Conservation (phyloP, 1,284 basidiomycete species). For the Ustilago bromivora region DNA sequence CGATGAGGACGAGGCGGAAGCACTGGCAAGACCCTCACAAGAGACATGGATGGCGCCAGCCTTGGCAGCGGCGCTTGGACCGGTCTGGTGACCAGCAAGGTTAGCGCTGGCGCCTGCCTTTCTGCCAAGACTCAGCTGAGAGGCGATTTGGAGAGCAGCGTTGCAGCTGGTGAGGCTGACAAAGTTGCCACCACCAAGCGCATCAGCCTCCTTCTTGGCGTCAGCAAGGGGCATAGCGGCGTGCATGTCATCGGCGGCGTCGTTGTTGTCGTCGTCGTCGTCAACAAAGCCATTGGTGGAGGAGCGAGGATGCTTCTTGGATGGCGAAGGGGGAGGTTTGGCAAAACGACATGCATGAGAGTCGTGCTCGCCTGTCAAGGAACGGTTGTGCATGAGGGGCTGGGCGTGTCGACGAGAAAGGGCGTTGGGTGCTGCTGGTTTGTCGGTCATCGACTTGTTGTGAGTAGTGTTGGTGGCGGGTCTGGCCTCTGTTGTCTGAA, state of each 20-base stretch:
- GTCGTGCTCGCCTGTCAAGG: conserved; percentile 44
- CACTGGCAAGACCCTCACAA: conserved; percentile 39
- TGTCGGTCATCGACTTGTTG: conserved; percentile 19
- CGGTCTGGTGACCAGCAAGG: conserved; percentile 19
- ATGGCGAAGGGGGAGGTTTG: conserved; percentile 15
- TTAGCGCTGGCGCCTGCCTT: conserved; percentile 11
- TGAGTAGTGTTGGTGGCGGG: background rate
- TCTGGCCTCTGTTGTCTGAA: conserved; percentile 20
- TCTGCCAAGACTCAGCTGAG: conserved; percentile 32
- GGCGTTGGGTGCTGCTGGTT: conserved; percentile 16
- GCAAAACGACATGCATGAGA: conserved; percentile 18
- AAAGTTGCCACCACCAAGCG: conserved; percentile 39
- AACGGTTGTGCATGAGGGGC: conserved; percentile 42
- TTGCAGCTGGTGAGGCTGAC: conserved; percentile 53
- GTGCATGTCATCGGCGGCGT: conserved; percentile 3
- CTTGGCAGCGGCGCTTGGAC: conserved; percentile 9
- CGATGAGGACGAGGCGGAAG: conserved; percentile 23
- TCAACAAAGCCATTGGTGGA: conserved; percentile 21
- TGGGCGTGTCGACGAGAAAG: conserved; percentile 29
- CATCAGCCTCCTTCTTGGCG: conserved; percentile 23
- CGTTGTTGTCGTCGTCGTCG: conserved; percentile 12
- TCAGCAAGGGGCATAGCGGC: conserved; percentile 8
- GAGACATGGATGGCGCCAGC: conserved; percentile 28
- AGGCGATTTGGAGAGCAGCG: conserved; percentile 46
- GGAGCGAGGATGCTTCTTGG: conserved; percentile 44